Base-by-base conservation (phyloP, 1,284 basidiomycete species). In the Boletus smithii region DNA sequence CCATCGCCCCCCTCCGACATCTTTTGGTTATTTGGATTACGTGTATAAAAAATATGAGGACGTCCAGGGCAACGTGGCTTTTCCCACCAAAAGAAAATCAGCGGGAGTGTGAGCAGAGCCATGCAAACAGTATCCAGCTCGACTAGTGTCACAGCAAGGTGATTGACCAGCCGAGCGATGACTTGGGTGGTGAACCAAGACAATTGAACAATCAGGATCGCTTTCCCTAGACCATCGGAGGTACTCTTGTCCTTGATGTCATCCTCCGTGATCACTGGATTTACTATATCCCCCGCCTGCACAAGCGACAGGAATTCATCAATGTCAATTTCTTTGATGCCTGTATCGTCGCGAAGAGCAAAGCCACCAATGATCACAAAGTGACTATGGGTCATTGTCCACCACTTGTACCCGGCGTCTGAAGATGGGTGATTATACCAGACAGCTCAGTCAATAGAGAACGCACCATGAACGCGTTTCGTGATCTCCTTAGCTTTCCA, bases 71-170 rank as follows among this genome's bases (percentile, higher is more conserved):
- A 56, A 14, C 58, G 51, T 3, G 69, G 69, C 44, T 71, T 71
- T n/a, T 65, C 8, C 67, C 66, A 68, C 69, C 69, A 71, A 11
- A 66, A 48, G 13, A 44, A 36, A 40, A 65, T 69, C 23, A 60
- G 59, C 1, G 61, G 31, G 4, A 48, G 37, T 29, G 59, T 69
- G 22, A 70, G 46, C 0, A 50, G 27, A 1, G 64, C 62, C 44
- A 65, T 66, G 2, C 59, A 65, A 20, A 65, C 29, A 0, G 69
- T 68, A 7, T 59, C 46, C 3, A 70, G 44, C 47, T 72, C 69
- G 10, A 71, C 49, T 34, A 66, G 52, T 0, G 64, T 65, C 4
- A 70, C 20, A 0, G 54, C 44, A 0, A 72, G 59, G 7, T 50
- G 24, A 9, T 58, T 27, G 1, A 24, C n/a, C 26, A 38, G 47